Conservation (phyloP, 768 basidiomycete genomes). For the Xerocomellus intermedius region DNA sequence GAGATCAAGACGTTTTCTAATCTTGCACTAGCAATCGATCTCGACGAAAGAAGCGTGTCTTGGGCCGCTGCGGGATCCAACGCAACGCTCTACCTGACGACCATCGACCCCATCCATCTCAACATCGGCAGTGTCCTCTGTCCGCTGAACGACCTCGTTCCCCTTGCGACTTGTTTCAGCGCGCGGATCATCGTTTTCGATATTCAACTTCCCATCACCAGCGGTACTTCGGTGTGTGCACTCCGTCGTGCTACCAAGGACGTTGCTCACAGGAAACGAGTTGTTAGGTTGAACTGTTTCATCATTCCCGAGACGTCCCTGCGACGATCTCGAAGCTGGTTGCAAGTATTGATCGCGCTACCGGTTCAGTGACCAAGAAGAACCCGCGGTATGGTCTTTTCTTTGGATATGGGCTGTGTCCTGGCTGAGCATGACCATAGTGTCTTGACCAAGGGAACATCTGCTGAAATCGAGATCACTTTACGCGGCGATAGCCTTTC, state of each 20-base stretch:
- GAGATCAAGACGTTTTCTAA: not conserved
- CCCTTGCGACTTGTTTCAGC: conserved; percentile 72
- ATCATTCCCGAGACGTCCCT: conserved; percentile 91
- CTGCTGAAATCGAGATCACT: conserved; percentile 84
- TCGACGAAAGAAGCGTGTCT: conserved; percentile 70
- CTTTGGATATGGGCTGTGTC: not conserved
- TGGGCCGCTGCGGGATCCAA: conserved; percentile 94
- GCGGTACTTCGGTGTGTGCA: conserved; percentile 72
- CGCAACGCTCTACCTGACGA: conserved; percentile 78
- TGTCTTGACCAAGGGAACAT: conserved; percentile 78
- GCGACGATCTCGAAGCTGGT: conserved; percentile 82
- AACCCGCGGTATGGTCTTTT: conserved; percentile 66
- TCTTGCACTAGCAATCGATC: conserved; percentile 66
- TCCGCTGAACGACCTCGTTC: conserved; percentile 65
- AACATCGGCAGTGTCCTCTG: conserved; percentile 90
- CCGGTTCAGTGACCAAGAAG: conserved; percentile 67
- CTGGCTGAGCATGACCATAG: conserved; percentile 39
- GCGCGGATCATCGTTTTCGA: conserved; percentile 95
- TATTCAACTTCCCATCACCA: conserved; percentile 82
- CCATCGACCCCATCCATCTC: conserved; percentile 84
- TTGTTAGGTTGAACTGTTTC: conserved; percentile 83
- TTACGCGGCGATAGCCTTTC: conserved; percentile 58
- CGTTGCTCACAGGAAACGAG: not conserved
- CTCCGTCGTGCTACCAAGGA: not conserved
- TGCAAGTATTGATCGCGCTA: conserved; percentile 74